phyloP scores from a whole-genome alignment of 768 basidiomycete genomes.

The Cystobasidium tubakii region DNA sequence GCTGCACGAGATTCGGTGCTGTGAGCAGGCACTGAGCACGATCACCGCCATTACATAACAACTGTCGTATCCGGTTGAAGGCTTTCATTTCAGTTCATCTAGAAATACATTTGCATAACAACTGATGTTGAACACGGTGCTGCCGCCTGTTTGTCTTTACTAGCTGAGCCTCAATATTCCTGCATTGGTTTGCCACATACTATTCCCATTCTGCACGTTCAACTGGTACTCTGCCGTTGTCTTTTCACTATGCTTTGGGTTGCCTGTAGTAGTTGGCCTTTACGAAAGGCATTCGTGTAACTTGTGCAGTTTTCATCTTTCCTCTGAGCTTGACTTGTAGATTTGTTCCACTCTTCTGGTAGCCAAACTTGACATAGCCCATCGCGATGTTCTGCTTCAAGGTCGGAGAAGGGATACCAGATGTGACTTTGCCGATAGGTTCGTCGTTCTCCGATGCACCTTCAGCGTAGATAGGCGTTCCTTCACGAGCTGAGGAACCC shows the following conservation, averaged over 20 bases:
- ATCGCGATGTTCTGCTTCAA: conserved; percentile 88
- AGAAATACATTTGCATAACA: neutral
- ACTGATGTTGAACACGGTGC: neutral
- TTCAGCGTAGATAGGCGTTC: conserved; percentile 55
- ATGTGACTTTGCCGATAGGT: conserved; percentile 66
- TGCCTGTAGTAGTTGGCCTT: conserved; percentile 64
- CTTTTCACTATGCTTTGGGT: neutral
- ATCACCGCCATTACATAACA: neutral
- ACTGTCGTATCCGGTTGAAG: neutral
- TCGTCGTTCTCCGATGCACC: neutral
- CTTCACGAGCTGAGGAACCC: conserved; percentile 61
- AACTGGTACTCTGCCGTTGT: too few species aligned
- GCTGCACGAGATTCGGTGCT: neutral
- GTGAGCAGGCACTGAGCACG: neutral
- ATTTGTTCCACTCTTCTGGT: conserved; percentile 84
- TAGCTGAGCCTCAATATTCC: too few species aligned
- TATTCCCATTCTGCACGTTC: neutral
- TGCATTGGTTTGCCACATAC: neutral
- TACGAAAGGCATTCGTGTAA: conserved; percentile 83
- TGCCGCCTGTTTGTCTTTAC: neutral
- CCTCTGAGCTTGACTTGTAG: conserved; percentile 77
- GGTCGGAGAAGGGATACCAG: conserved; percentile 90
- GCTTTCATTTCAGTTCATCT: neutral
- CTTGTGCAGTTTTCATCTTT: conserved; percentile 65
- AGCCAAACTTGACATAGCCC: conserved; percentile 76